Conservation (phyloP, 2,329 filamentous ascomycete species). For the Capronia epimyces region DNA sequence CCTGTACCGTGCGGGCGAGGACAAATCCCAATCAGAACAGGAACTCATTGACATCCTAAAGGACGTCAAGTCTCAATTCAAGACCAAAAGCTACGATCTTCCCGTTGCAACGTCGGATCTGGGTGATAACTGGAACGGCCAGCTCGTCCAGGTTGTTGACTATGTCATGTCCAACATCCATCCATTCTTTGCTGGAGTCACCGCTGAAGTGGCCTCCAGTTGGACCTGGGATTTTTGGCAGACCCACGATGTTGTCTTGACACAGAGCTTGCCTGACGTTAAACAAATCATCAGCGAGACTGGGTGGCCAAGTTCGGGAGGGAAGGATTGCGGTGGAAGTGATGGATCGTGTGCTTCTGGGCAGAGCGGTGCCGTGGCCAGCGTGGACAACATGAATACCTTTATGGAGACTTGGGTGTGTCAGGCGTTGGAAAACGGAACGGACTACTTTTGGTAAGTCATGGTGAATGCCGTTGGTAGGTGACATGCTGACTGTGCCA, state of each 20-base stretch:
- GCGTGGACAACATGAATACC: constrained; percentile 73
- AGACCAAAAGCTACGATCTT: constrained; percentile 59
- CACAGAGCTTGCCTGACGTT: constrained; percentile 50
- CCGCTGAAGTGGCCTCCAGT: constrained; percentile 59
- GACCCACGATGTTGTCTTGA: constrained; percentile 59
- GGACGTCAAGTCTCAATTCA: constrained; percentile 68
- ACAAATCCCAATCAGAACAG: constrained; percentile 59
- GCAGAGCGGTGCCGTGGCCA: constrained; percentile 65
- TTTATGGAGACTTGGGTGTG: constrained; percentile 87
- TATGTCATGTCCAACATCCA: constrained; percentile 96
- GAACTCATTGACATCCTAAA: constrained; percentile 60
- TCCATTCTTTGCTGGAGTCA: constrained; percentile 83
- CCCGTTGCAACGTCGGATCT: constrained; percentile 84
- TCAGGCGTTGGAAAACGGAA: constrained; percentile 69
- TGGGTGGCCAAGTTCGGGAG: constrained; percentile 81
- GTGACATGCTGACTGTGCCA: constrained; percentile 20
- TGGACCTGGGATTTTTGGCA: constrained; percentile 88
- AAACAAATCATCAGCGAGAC: constrained; percentile 84
- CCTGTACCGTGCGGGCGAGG: constrained; percentile 47
- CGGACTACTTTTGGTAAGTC: constrained; percentile 83
- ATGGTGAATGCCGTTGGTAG: not conserved
- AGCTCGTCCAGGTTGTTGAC: constrained; percentile 66
- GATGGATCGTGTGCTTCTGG: constrained; percentile 52
- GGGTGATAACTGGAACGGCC: constrained; percentile 75
- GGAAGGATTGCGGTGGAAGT: constrained; percentile 63